Evolutionary conservation across 2,329 filamentous ascomycete genomes (phyloP), one percentile per base, ranked within the genome.

Genomic region (Sporothrix schenckii): DNA sequence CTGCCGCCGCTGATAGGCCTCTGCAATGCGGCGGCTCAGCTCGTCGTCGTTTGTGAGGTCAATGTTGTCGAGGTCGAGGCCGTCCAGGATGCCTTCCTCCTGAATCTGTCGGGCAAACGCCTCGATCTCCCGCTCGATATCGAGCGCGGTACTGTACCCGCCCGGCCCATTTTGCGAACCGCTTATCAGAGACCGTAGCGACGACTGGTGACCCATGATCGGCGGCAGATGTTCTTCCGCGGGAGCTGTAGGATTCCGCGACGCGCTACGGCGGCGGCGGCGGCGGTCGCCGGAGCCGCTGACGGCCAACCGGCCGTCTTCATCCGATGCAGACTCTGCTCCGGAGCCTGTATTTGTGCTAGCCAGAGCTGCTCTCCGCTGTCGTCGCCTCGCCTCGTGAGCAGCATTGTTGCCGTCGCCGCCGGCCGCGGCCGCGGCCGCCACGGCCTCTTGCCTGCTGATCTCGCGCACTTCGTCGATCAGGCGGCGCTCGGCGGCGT

Each of bases 91-190:
- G 0, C 94, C 93, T 77, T 75, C 78, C 72, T 79, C 78, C 70
- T 79, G 77, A 41, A 79, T 97, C 77, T 97, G 93, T 56, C 92
- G 88, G 74, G 96, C 87, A 75, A 97, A 96, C 72, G 95, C 93
- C 74, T 95, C 87, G 71, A 97, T 96, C 77, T 97, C 93, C 72
- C 91, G 88, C 77, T 97, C 91, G 75, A 97, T 90, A 74, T 94
- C 91, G 24, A 88, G 86, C 6, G 47, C 58, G 3, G 30, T 44
- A 24, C 24, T 39, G n/a, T 56, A 54, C 27, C 58, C 52, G 4
- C 53, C 39, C 0, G 68, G 10, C 3, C 34, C 52, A 3, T 50
- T 41, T 41, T 70, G 58, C 7, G 66, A 60, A 4, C 90, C 87
- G 76, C 92, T 94, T 71, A 98, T 89, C 71, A 98, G 81, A 11